These are phyloP conservation scores for Imleria badia DNA, from an alignment of 768 basidiomycete genomes.

Conservation along the genomic window DNA sequence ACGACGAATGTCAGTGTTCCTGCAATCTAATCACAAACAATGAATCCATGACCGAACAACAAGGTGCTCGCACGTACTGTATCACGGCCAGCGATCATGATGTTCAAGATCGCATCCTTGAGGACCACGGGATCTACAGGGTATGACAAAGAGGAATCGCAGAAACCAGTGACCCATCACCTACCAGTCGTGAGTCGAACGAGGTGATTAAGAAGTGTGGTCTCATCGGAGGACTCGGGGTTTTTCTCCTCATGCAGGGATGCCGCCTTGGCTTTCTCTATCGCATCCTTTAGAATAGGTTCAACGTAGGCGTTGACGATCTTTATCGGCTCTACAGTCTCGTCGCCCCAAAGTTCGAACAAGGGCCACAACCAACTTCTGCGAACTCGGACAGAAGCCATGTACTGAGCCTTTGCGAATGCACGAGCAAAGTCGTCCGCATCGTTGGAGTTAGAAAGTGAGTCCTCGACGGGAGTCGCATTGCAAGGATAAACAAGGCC, in stretches of 20 bases:
- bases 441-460: slow-evolving; percentile 23
- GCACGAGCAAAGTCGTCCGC: slow-evolving; percentile 49
- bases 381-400: slow-evolving; percentile 43
- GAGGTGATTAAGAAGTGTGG: slow-evolving; percentile 56
- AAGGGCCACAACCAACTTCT: slow-evolving; percentile 55
- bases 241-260: slow-evolving; percentile 20
- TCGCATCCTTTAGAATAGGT: slow-evolving; percentile 43
- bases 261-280: slow-evolving; percentile 39
- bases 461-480: slow-evolving; percentile 18
- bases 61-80: slow-evolving; percentile 13
- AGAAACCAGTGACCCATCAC: slow-evolving; percentile 8
- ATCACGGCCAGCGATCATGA: slow-evolving; percentile 35
- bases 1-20: slow-evolving; percentile 36
- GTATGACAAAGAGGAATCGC: slow-evolving; percentile 14
- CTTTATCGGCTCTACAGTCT: neutral
- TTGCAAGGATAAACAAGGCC: slow-evolving; percentile 55
- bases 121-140: slow-evolving; percentile 27
- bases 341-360: slow-evolving; percentile 38
- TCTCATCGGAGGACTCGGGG: slow-evolving; percentile 39
- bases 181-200: slow-evolving; percentile 49
- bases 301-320: slow-evolving; percentile 25
- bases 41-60: neutral
- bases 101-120: slow-evolving; percentile 36
- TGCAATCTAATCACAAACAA: slow-evolving; percentile 35
- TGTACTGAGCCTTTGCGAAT: slow-evolving; percentile 47